Base-by-base conservation (phyloP, 345 rosid genomes). In the Dipteronia sinensis region DNA sequence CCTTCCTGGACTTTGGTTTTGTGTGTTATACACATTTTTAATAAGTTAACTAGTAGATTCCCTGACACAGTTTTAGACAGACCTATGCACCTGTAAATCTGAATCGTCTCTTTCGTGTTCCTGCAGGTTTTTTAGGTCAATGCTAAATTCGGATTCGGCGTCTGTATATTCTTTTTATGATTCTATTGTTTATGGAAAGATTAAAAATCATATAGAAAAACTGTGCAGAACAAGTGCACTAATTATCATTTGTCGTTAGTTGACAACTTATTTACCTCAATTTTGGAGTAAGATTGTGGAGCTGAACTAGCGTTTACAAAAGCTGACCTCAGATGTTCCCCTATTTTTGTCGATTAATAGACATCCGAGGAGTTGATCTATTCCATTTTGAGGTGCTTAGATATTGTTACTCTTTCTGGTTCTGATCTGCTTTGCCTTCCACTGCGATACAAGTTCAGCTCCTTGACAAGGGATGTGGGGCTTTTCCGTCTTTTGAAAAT, bases 61-160 rank as follows among this genome's bases (percentile, higher is more conserved):
- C 81, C 72, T 77, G 74, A 71, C 62, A 65, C 65, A 69, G 66
- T 63, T 79, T 55, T 66, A 69, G 44, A 56, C 67, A 63, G 66
- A 80, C 85, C 77, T 73, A 80, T 86, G 87, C 79, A 73, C 76
- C 46, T 85, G 89, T 85, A 83, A 83, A 86, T 84, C 98, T 93
- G 93, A 93, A 95, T 85, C 88, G 85, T 94, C 89, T 91, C 85
- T 91, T 91, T 91, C 90, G 76, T 91, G 92, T 88, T 89, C 86
- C 82, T 94, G 99, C 99, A 96, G 99, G 98, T 96, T 85, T 92
- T 88, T 91, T 91, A 81, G 88, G 90, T 88, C 89, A 88, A 89
- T 84, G 98, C 97, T 92, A 92, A 89, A 7, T 84, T 86, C 82
- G 93, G 96, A 88, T 89, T 82, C 85, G 89, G 77, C 86, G 65